Conservation (phyloP, 805 yeast species). For the Pichia rugopelliculosa region DNA sequence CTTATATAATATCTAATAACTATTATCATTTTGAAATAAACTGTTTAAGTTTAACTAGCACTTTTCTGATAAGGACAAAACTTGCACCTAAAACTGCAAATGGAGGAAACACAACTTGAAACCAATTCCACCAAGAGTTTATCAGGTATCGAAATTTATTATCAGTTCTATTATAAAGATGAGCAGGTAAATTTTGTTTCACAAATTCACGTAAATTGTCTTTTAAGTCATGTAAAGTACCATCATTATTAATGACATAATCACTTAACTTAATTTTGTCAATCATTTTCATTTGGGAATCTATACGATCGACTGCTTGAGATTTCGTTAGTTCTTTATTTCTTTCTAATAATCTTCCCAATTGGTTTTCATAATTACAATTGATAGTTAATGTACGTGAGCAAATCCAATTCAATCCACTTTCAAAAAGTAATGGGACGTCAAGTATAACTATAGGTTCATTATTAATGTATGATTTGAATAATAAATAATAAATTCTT, state of each 20-base stretch:
- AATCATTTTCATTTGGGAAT: conserved; percentile 64
- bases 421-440: conserved; percentile 85
- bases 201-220: conserved; percentile 36
- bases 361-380: conserved; percentile 51
- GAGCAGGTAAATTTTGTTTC: background rate
- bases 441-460: conserved; percentile 65
- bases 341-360: conserved; percentile 54
- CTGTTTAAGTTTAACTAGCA: background rate
- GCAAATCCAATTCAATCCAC: conserved; percentile 62
- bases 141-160: background rate
- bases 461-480: conserved; percentile 51
- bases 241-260: conserved; percentile 56
- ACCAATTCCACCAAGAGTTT: conserved; percentile 6
- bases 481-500: conserved; percentile 52
- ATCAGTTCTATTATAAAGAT: background rate
- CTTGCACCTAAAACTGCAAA: conserved; percentile 5
- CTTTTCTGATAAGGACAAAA: background rate
- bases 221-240: conserved; percentile 36
- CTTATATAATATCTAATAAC: background rate
- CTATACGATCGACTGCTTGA: conserved; percentile 68
- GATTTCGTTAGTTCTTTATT: conserved; percentile 57
- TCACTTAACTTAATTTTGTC: conserved; percentile 57
- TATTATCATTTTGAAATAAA: too few relatives aligned
- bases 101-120: conserved; percentile 6
- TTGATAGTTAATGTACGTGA: conserved; percentile 64